A percentile compares a stretch with the other conserved stretches of the same genome.
These are phyloP conservation scores for Sporisorium iseilematis-ciliati DNA, from an alignment of 1,284 basidiomycete species.

Conservation along the genomic window DNA sequence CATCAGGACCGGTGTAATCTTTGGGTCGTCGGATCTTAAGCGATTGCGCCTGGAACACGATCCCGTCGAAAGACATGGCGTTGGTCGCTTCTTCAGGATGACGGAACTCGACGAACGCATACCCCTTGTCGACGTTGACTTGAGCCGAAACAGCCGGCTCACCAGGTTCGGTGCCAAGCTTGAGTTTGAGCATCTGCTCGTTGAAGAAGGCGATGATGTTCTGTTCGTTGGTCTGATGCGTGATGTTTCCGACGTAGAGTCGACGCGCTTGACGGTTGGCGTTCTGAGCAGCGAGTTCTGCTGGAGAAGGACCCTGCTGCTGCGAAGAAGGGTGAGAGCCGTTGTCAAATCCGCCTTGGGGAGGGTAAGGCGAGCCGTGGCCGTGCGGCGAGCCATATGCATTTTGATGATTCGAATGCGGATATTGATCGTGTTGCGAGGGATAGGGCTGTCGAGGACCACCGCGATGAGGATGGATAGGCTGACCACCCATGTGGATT, in stretches of 20 bases:
- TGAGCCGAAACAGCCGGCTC: slow-evolving; percentile 92
- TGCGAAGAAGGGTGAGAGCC: slow-evolving; percentile 9
- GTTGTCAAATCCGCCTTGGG: slow-evolving; percentile 15
- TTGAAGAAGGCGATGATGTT: slow-evolving; percentile 94
- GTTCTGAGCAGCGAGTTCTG: slow-evolving; percentile 32
- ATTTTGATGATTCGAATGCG: slow-evolving; percentile 16
- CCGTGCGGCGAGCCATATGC: slow-evolving; percentile 17
- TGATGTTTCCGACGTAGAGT: slow-evolving; percentile 95
- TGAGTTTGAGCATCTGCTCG: slow-evolving; percentile 85
- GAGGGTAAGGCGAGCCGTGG: slow-evolving; percentile 15
- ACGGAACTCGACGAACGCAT: slow-evolving; percentile 93
- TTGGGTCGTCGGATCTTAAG: slow-evolving; percentile 96
- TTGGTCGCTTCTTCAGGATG: slow-evolving; percentile 95
- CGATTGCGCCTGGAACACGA: slow-evolving; percentile 89
- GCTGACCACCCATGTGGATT: slow-evolving; percentile 73
- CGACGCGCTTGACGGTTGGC: slow-evolving; percentile 84
- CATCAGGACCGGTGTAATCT: slow-evolving; percentile 82
- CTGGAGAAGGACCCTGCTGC: slow-evolving; percentile 17
- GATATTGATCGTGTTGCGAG: slow-evolving; percentile 18
- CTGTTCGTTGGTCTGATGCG: slow-evolving; percentile 88
- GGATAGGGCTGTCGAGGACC: slow-evolving; percentile 27
- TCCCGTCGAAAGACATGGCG: slow-evolving; percentile 96
- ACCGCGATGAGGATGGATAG: slow-evolving; percentile 37
- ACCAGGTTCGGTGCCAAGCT: slow-evolving; percentile 73
- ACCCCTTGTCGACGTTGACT: slow-evolving; percentile 97